A percentile compares a stretch with the other conserved stretches of the same genome.
These are phyloP conservation scores for Copromyces sp. DNA, from an alignment of 495 filamentous ascomycete species.

Conservation along the genomic window DNA sequence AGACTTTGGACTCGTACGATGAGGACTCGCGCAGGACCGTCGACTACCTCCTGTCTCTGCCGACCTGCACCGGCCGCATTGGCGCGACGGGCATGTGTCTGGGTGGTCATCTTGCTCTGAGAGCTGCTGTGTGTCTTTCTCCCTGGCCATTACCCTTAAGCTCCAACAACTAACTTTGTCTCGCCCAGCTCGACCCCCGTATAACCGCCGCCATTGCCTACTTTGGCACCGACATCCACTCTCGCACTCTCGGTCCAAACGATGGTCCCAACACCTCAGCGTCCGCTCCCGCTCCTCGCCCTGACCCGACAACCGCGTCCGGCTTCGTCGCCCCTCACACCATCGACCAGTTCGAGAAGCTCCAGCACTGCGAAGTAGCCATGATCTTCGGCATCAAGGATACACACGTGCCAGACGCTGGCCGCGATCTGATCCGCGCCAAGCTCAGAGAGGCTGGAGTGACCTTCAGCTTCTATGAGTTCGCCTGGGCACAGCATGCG, in stretches of 20 bases:
- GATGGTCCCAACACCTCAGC: conserved; percentile 21
- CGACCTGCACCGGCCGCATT: conserved; percentile 75
- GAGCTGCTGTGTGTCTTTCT: conserved; percentile 47
- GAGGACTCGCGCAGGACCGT: conserved; percentile 72
- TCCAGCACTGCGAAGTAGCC: conserved; percentile 61
- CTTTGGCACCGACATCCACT: conserved; percentile 90
- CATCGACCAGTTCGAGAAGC: conserved; percentile 42
- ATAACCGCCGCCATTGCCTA: conserved; percentile 73
- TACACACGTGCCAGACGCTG: conserved; percentile 78
- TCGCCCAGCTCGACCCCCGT: conserved; percentile 51
- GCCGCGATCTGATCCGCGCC: conserved; percentile 76
- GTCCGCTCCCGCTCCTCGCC: conserved; percentile 12
- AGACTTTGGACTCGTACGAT: conserved; percentile 84
- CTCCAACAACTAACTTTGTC: not conserved
- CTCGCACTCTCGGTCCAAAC: conserved; percentile 54
- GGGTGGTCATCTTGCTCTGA: conserved; percentile 80
- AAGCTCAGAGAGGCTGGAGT: conserved; percentile 69
- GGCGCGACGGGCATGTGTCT: conserved; percentile 94
- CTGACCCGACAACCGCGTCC: not conserved
- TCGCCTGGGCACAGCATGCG: conserved; percentile 86
- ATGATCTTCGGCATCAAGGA: conserved; percentile 92
- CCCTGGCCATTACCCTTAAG: not conserved
- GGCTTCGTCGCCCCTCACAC: conserved; percentile 28
- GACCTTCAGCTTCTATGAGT: conserved; percentile 76
- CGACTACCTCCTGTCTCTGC: conserved; percentile 59